Conservation (phyloP, 805 yeast species). For the Schwanniomyces sp. region DNA sequence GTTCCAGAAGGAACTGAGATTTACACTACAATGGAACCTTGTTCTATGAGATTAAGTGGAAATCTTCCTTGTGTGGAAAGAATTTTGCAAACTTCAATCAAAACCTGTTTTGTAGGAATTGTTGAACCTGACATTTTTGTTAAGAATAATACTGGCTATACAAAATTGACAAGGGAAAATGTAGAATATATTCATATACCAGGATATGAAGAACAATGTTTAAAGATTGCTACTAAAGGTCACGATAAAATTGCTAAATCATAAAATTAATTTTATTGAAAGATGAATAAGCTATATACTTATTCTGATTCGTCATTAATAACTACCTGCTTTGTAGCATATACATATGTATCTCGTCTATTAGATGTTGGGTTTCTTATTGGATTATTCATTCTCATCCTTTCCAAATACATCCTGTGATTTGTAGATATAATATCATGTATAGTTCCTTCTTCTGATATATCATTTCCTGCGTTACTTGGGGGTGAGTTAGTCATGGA, state of each 20-base stretch:
- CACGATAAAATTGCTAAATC: slow-evolving; percentile 40
- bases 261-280: neutral
- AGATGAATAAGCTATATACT: slow-evolving; percentile 2
- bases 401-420: neutral
- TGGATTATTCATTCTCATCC: neutral
- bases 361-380: slow-evolving; percentile 6
- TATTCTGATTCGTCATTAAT: slow-evolving; percentile 21
- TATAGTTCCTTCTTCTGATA: neutral
- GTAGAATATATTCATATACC: slow-evolving; percentile 77
- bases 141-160: slow-evolving; percentile 65
- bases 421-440: neutral
- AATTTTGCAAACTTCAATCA: slow-evolving; percentile 56
- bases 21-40: slow-evolving; percentile 98
- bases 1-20: slow-evolving; percentile 78
- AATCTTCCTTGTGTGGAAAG: slow-evolving; percentile 86
- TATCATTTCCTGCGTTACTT: neutral
- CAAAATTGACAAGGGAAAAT: slow-evolving; percentile 52
- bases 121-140: slow-evolving; percentile 89
- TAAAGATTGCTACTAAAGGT: slow-evolving; percentile 72
- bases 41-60: slow-evolving; percentile 85
- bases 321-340: slow-evolving; percentile 37
- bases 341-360: slow-evolving; percentile 35
- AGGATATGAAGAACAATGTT: slow-evolving; percentile 74
- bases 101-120: slow-evolving; percentile 87
- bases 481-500: slow-evolving; percentile 41